phyloP scores from a whole-genome alignment of 768 basidiomycete species.

The Termitomyces eurrhizus region DNA sequence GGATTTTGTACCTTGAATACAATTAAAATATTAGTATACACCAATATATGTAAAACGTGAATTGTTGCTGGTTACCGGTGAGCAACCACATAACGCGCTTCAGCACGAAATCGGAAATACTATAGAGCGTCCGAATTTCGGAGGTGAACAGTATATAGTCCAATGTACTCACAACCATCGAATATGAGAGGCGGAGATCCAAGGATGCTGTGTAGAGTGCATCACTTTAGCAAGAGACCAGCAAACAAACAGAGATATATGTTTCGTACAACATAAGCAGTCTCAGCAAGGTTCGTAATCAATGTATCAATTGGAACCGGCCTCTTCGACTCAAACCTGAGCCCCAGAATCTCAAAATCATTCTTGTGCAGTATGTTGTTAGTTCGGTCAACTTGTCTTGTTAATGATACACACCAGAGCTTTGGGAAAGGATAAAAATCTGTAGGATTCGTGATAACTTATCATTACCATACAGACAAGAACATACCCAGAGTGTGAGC shows the following conservation, averaged over 20 bases:
- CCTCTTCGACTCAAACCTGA: constrained; percentile 35
- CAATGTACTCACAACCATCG: constrained; percentile 48
- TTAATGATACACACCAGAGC: constrained; percentile 31
- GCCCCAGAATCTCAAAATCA: constrained; percentile 52
- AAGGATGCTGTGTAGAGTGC: constrained; percentile 41
- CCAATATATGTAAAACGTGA: constrained; percentile 19
- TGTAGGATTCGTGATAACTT: constrained; percentile 8
- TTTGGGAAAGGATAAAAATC: constrained; percentile 59
- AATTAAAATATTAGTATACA: constrained; percentile 25
- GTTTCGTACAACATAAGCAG: constrained; percentile 41
- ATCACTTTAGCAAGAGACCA: neutral
- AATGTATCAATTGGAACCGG: constrained; percentile 42
- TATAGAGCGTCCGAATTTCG: constrained; percentile 7
- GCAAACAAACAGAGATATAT: neutral
- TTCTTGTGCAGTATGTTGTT: constrained; percentile 27
- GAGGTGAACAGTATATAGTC: neutral
- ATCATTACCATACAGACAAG: neutral
- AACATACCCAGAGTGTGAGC: constrained; percentile 44
- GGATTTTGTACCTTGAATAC: constrained; percentile 39
- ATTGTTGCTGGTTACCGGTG: constrained; percentile 33
- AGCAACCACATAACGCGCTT: constrained; percentile 58
- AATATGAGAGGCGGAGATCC: constrained; percentile 51
- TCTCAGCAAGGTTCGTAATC: constrained; percentile 58
- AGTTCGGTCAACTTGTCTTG: neutral
- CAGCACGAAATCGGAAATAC: constrained; percentile 54